Conservation (phyloP, 495 filamentous ascomycete species). For the Lineolata rhizophorae region DNA sequence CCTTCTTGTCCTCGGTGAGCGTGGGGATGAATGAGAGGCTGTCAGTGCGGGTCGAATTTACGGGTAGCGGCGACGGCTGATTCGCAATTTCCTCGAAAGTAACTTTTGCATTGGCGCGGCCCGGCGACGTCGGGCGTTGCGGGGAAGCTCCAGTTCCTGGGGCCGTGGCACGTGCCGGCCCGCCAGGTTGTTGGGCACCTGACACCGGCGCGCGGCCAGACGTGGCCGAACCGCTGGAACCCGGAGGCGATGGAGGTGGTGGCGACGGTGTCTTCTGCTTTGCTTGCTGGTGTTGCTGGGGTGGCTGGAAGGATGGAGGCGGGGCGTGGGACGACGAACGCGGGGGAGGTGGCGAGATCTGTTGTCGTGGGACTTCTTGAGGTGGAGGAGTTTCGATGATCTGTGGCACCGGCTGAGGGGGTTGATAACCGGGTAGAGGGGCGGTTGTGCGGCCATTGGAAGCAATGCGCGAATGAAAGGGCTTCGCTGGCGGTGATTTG, state of each 20-base stretch:
- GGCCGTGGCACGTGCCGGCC: not conserved
- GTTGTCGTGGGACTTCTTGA: not conserved
- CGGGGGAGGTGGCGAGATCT: conserved; percentile 1
- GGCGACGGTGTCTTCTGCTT: too few relatives aligned
- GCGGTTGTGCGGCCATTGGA: conserved; percentile 21
- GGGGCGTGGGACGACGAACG: conserved; percentile 10
- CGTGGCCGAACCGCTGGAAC: too few relatives aligned
- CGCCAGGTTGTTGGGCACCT: conserved; percentile 1
- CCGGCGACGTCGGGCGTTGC: too few relatives aligned
- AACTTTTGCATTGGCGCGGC: too few relatives aligned
- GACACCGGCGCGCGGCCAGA: too few relatives aligned
- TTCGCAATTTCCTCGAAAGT: conserved; percentile 38
- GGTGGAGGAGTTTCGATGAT: conserved; percentile 20
- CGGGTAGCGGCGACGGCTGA: conserved; percentile 44
- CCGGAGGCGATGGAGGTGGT: too few relatives aligned
- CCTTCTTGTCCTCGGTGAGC: conserved; percentile 34
- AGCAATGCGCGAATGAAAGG: conserved; percentile 20
- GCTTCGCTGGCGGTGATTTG: conserved; percentile 7
- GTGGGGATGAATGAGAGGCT: conserved; percentile 71
- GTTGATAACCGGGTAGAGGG: conserved; percentile 16
- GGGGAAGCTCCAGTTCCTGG: conserved; percentile 1
- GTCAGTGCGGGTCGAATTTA: conserved; percentile 50
- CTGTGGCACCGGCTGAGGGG: conserved; percentile 13
- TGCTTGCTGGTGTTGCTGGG: too few relatives aligned
- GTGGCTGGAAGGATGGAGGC: not conserved